phyloP scores from a whole-genome alignment of 2,329 filamentous ascomycete species.

The Paradendryphiella salina region DNA sequence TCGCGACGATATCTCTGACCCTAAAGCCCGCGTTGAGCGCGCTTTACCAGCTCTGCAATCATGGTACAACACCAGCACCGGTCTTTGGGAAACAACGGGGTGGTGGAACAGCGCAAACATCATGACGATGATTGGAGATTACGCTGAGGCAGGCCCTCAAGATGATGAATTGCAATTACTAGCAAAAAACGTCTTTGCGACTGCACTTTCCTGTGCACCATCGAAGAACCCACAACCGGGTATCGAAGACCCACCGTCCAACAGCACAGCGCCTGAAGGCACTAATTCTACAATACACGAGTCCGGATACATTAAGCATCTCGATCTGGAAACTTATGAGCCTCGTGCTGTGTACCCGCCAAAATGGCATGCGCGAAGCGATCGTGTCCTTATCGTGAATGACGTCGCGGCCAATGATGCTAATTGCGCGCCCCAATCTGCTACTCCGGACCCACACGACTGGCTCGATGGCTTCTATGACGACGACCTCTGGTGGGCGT shows the following conservation, averaged over 20 bases:
- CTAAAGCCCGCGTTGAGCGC: conserved; percentile 31
- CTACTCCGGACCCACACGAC: conserved; percentile 22
- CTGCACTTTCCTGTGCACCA: conserved; percentile 47
- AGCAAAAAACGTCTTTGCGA: conserved; percentile 50
- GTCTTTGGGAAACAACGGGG: conserved; percentile 65
- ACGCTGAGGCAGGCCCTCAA: conserved; percentile 42
- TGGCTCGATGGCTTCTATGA: conserved; percentile 56
- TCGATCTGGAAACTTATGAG: conserved; percentile 23
- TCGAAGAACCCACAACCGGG: conserved; percentile 38
- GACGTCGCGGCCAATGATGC: neutral
- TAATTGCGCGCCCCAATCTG: neutral
- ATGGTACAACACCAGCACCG: conserved; percentile 64
- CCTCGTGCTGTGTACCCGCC: conserved; percentile 24
- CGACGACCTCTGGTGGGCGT: conserved; percentile 56
- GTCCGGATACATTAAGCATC: conserved; percentile 29
- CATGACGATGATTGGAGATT: conserved; percentile 64
- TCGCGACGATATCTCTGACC: conserved; percentile 18
- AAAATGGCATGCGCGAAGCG: conserved; percentile 22
- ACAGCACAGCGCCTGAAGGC: neutral
- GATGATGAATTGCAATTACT: conserved; percentile 42
- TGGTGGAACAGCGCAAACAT: conserved; percentile 77
- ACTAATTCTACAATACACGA: conserved; percentile 10
- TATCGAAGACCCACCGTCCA: conserved; percentile 20
- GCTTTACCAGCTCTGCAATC: conserved; percentile 56
- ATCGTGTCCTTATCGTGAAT: conserved; percentile 11